Conservation (phyloP, 768 basidiomycete species). For the Porphyrellus cyaneotinctus region DNA sequence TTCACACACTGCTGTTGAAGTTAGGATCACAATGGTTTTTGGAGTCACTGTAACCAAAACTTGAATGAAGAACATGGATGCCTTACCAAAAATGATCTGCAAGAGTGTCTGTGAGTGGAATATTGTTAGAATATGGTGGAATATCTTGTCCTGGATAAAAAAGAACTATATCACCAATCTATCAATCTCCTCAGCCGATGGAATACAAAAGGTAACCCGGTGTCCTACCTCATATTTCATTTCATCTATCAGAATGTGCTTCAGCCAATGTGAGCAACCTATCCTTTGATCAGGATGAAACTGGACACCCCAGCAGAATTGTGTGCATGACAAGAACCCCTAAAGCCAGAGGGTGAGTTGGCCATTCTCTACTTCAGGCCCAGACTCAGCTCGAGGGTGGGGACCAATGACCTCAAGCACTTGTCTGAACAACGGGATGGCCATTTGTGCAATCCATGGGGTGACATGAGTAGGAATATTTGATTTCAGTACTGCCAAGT, state of each 20-base stretch:
- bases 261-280: conserved; percentile 34
- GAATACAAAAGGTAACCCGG: neutral
- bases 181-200: neutral
- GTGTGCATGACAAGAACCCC: conserved; percentile 20
- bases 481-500: conserved; percentile 55
- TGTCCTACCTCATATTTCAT: conserved; percentile 41
- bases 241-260: conserved; percentile 40
- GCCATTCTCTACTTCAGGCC: conserved; percentile 4
- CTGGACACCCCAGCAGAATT: conserved; percentile 11
- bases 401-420: conserved; percentile 51
- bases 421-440: conserved; percentile 51
- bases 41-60: too few relatives aligned
- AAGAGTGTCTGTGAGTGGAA: conserved; percentile 40
- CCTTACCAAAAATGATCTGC: conserved; percentile 63
- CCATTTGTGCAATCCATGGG: conserved; percentile 50
- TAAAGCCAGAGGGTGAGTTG: conserved; percentile 18
- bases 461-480: conserved; percentile 62
- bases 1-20: too few relatives aligned
- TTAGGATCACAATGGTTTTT: too few relatives aligned
- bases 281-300: conserved; percentile 34
- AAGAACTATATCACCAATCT: conserved; percentile 65
- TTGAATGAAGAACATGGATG: neutral
- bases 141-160: conserved; percentile 39
- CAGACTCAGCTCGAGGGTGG: conserved; percentile 21
- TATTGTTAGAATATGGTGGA: conserved; percentile 34